These are phyloP conservation scores for Exophiala mesophila DNA, from an alignment of 2,329 filamentous ascomycete species.

Conservation along the genomic window DNA sequence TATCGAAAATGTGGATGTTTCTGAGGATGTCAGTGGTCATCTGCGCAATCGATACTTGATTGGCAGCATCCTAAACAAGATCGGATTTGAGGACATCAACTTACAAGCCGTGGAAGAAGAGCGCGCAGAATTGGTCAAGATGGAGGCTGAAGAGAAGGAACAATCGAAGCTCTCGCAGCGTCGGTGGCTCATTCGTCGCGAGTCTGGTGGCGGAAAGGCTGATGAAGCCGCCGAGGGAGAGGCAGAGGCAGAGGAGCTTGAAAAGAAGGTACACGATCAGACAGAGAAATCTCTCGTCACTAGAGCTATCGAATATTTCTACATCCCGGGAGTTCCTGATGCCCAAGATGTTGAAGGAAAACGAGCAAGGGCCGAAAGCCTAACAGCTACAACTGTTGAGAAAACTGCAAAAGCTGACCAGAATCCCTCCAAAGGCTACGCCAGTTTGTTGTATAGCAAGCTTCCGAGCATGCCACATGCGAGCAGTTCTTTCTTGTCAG, in stretches of 20 bases:
- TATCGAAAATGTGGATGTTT: slow-evolving; percentile 63
- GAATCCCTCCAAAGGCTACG: slow-evolving; percentile 14
- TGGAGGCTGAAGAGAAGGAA: slow-evolving; percentile 37
- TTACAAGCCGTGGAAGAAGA: slow-evolving; percentile 41
- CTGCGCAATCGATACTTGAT: slow-evolving; percentile 64
- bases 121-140: slow-evolving; percentile 36
- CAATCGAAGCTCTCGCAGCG: slow-evolving; percentile 22
- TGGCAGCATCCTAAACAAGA: slow-evolving; percentile 60
- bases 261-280: slow-evolving; percentile 26
- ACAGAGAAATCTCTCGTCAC: slow-evolving; percentile 27
- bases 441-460: slow-evolving; percentile 17
- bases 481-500: slow-evolving; percentile 10
- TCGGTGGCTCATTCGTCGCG: slow-evolving; percentile 21
- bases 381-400: slow-evolving; percentile 11
- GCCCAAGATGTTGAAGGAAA: slow-evolving; percentile 25
- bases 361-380: slow-evolving; percentile 11
- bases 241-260: slow-evolving; percentile 25
- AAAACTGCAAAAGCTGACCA: slow-evolving; percentile 18
- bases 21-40: slow-evolving; percentile 63
- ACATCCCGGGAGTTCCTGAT: slow-evolving; percentile 20
- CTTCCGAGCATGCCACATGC: slow-evolving; percentile 23
- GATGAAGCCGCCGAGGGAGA: slow-evolving; percentile 28
- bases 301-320: slow-evolving; percentile 27
- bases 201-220: slow-evolving; percentile 24
- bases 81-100: slow-evolving; percentile 65